phyloP scores from a whole-genome alignment of 371 early-diverging fungal species.

The Circinella umbellata region DNA sequence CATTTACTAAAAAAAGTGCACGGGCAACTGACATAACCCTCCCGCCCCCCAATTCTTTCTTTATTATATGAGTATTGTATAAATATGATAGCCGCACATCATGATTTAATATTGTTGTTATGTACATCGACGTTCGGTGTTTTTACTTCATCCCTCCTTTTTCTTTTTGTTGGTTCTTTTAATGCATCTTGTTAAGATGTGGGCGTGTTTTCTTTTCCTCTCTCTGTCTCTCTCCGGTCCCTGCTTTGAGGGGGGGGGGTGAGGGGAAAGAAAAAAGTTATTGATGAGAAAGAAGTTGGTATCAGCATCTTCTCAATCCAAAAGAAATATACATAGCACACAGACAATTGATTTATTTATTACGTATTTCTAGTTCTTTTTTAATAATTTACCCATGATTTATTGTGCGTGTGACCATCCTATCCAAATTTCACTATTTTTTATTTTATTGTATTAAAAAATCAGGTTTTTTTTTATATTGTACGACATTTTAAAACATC shows the following conservation, averaged over 20 bases:
- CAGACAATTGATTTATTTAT: not conserved
- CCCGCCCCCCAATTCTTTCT: not conserved
- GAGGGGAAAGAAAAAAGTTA: not conserved
- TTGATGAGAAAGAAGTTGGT: not conserved
- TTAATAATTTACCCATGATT: not conserved
- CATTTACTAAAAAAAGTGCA: not conserved
- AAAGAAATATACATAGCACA: not conserved
- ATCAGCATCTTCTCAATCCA: not conserved
- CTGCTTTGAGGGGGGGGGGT: not conserved
- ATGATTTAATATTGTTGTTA: no score
- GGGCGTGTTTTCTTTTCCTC: not conserved
- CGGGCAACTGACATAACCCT: not conserved
- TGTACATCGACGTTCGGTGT: not conserved
- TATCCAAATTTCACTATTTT: not conserved
- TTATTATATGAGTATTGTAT: not conserved
- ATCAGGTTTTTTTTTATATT: not conserved
- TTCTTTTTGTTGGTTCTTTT: not conserved
- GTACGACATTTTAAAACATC: not conserved
- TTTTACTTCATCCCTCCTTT: not conserved
- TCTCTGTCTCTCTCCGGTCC: not conserved
- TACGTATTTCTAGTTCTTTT: no score
- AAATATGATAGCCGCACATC: not conserved
- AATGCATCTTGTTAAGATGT: conserved; percentile 2
- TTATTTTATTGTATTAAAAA: not conserved
- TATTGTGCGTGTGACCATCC: not conserved